These are phyloP conservation scores for Strigomonas culicis DNA, from an alignment of 208 protist species.

Conservation along the genomic window DNA sequence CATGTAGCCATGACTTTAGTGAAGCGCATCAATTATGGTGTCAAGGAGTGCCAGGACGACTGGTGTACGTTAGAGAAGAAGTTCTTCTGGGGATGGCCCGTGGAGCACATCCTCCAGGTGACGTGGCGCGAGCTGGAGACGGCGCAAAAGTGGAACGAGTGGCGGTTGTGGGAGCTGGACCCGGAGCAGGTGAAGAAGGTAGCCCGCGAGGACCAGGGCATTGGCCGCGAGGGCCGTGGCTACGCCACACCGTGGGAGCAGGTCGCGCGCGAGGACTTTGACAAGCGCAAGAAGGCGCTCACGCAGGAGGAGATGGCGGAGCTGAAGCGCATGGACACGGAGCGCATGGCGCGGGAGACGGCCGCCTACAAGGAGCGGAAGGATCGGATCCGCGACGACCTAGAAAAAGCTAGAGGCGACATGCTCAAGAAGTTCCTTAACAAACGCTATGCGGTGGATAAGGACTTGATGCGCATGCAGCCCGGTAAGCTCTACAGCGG, in stretches of 20 bases:
- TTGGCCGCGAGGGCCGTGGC: constrained; percentile 79
- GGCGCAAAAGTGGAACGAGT: constrained; percentile 92
- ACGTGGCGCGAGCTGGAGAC: constrained; percentile 91
- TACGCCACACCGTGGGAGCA: constrained; percentile 90
- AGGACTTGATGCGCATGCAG: constrained; percentile 92
- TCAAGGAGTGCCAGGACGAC: constrained; percentile 89
- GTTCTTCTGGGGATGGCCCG: constrained; percentile 91
- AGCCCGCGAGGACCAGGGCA: constrained; percentile 83
- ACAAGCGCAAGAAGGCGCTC: constrained; percentile 90
- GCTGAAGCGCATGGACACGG: constrained; percentile 92
- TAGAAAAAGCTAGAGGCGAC: constrained; percentile 86
- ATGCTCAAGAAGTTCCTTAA: constrained; percentile 93
- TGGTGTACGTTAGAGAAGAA: constrained; percentile 90
- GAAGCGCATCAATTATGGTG: constrained; percentile 85
- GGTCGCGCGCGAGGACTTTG: constrained; percentile 88
- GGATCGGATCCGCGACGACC: constrained; percentile 84
- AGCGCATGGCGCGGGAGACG: constrained; percentile 89
- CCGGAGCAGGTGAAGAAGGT: constrained; percentile 92
- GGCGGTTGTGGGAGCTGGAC: constrained; percentile 90
- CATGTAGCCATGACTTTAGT: constrained; percentile 90
- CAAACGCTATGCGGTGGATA: constrained; percentile 90
- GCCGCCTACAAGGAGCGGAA: constrained; percentile 90
- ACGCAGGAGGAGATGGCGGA: constrained; percentile 92
- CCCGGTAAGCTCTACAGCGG: constrained; percentile 76
- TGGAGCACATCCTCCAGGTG: constrained; percentile 90